Base-by-base conservation (phyloP, 352 stramenopile species). In the Globisporangium emineosum region DNA sequence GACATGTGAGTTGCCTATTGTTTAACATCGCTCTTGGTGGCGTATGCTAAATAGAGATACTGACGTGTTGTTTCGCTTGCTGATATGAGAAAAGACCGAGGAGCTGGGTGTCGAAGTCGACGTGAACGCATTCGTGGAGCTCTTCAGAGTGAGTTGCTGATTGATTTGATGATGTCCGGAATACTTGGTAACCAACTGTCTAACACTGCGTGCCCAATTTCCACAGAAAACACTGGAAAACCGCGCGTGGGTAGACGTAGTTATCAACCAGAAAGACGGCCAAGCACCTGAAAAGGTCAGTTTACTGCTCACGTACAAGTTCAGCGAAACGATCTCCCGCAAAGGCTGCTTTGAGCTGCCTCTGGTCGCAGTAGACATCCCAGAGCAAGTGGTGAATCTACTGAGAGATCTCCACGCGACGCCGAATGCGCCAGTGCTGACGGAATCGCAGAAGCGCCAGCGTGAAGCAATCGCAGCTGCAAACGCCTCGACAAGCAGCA, bases 271-370 rank as follows among this genome's bases (percentile, higher is more conserved):
- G 8, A 64, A 75, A 12, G 57, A 56, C 3, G 32, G 66, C 49
- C 42, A 49, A 1, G 9, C 27, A 3, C 53, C 29, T 7, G 49
- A 45, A 8, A 35, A 69, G 2, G 66, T 81, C 58, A 47, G 67
- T 13, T 67, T 88, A 59, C 27, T 70, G 33, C 67, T 89, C 25
- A 88, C 77, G 57, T 91, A 91, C 75, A 77, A 78, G 67, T 89
- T 91, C 62, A 83, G 77, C 30, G 60, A 76, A 15, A 78, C 65
- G 4, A 81, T 89, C 33, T 81, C 73, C 15, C 71, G 80, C 32
- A 86, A 79, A 37, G 79, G 79, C 40, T 23, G 64, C 42, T 82
- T 91, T 32, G 68, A 67, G 23, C 52, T 91, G 32, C 60, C 67
- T 15, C 69, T 84, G 17, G 69, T 85, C 3, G 70, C 69, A 0